Conservation (phyloP, 2,329 filamentous ascomycete genomes). For the Juglanconis sp. region DNA sequence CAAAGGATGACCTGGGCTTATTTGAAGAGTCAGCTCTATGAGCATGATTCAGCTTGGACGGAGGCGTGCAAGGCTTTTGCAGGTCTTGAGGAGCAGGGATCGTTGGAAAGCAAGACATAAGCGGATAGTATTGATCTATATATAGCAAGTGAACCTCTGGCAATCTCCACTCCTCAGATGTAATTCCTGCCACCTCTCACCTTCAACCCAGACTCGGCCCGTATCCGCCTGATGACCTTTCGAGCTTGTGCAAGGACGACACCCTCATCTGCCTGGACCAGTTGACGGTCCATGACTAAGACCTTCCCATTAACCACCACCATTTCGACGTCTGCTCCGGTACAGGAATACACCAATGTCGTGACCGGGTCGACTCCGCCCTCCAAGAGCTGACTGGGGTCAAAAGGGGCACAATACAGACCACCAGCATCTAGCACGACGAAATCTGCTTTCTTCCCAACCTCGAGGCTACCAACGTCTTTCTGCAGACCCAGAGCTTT, state of each 20-base stretch:
- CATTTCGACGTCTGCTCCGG: slow-evolving; percentile 23
- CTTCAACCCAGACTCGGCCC: no score
- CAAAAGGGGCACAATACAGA: neutral
- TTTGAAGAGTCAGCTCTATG: slow-evolving; percentile 32
- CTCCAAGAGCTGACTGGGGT: slow-evolving; percentile 21
- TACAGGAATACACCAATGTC: slow-evolving; percentile 26
- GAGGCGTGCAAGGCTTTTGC: neutral
- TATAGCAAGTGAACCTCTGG: no score
- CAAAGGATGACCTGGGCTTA: slow-evolving; percentile 38
- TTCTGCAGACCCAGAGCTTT: slow-evolving; percentile 41
- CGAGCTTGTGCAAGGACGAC: slow-evolving; percentile 10
- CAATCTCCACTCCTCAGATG: no score
- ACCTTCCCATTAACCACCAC: slow-evolving; percentile 27
- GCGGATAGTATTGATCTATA: no score
- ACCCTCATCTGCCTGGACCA: slow-evolving; percentile 24
- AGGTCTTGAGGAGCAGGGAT: neutral
- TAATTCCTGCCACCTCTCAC: no score
- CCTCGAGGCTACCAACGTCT: slow-evolving; percentile 36
- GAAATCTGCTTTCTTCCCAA: slow-evolving; percentile 43
- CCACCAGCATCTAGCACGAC: slow-evolving; percentile 19
- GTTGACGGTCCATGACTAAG: slow-evolving; percentile 22
- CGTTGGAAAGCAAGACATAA: neutral
- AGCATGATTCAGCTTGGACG: neutral
- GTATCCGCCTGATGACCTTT: no score
- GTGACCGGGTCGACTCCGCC: slow-evolving; percentile 36